These are phyloP conservation scores for Straminergon stramineum DNA, from an alignment of 225 moss, liverwort and hornwort species.

Conservation along the genomic window DNA sequence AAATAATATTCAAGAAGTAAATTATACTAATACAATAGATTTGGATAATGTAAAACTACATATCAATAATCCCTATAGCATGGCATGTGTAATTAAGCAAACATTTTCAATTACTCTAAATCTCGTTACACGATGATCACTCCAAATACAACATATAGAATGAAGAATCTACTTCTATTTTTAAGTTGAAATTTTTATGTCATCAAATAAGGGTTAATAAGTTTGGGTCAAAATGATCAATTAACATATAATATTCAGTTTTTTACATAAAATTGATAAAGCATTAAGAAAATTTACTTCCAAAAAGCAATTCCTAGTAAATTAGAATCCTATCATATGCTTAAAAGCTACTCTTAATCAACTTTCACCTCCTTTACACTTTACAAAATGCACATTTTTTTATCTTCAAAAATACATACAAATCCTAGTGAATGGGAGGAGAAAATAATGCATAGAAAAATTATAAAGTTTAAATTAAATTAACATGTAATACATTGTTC, in stretches of 20 bases:
- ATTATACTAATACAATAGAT: background rate
- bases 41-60: background rate
- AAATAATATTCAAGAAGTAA: background rate
- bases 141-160: too few species aligned
- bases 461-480: background rate
- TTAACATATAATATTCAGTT: background rate
- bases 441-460: background rate
- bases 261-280: background rate
- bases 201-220: accelerated
- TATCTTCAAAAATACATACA: background rate
- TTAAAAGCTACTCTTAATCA: background rate
- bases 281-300: too few species aligned
- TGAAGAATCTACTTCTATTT: background rate
- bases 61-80: background rate
- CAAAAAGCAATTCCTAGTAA: background rate
- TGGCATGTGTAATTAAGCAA: background rate
- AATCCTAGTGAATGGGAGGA: background rate
- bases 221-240: background rate
- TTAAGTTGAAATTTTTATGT: background rate
- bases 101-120: background rate
- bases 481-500: background rate
- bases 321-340: background rate
- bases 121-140: background rate
- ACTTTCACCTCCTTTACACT: background rate
- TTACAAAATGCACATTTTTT: background rate